Evolutionary conservation across 768 basidiomycete species (phyloP).

Genomic region (Mrakia blollopis): DNA sequence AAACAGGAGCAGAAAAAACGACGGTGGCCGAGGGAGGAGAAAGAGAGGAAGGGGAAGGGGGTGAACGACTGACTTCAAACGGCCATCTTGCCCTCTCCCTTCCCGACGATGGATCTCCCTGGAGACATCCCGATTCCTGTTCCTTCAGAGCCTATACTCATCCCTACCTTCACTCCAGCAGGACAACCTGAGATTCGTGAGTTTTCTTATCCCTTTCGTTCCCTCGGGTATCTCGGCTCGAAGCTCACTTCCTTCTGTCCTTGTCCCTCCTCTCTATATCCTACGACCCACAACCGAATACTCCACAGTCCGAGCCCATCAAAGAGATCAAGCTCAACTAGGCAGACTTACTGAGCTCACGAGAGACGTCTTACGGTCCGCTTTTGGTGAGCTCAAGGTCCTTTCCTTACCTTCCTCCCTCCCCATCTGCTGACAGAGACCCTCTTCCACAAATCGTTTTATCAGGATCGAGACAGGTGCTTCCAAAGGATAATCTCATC

Average conservation of each 20-base stretch:
- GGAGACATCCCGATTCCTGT: background rate
- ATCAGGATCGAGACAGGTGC: constrained; percentile 71
- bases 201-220: background rate
- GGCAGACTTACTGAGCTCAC: constrained; percentile 68
- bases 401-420: background rate
- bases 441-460: background rate
- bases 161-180: background rate
- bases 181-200: constrained; percentile 15
- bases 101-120: background rate
- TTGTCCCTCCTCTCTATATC: background rate
- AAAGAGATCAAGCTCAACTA: constrained; percentile 74
- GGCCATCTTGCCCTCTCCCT: background rate
- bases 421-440: constrained; percentile 28
- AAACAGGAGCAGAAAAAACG: background rate
- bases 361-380: constrained; percentile 67
- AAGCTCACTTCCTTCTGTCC: background rate
- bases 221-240: background rate
- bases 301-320: constrained; percentile 69
- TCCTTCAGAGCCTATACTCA: background rate
- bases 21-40: background rate
- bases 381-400: constrained; percentile 57
- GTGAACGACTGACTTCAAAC: background rate
- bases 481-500: constrained; percentile 74
- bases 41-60: background rate
- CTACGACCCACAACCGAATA: no score